phyloP scores from a whole-genome alignment of 345 rosid genomes.

The Lenwebbia sp. region DNA sequence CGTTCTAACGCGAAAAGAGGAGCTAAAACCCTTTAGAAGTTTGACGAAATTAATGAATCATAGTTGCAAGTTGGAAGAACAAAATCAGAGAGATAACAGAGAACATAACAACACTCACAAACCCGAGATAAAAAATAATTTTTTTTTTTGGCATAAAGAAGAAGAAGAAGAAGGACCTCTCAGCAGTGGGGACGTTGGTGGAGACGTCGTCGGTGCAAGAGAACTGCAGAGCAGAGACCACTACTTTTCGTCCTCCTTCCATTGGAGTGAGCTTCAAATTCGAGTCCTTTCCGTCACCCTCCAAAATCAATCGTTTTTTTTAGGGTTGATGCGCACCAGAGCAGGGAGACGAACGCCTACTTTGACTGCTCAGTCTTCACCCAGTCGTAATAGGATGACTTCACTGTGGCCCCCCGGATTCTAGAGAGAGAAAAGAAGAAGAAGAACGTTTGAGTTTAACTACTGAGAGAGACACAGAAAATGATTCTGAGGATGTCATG shows the following conservation, averaged over 20 bases:
- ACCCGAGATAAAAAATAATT: neutral
- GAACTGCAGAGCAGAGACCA: slow-evolving; percentile 70
- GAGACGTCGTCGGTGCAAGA: slow-evolving; percentile 76
- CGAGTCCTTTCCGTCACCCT: neutral
- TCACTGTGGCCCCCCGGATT: neutral
- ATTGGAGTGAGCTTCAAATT: neutral
- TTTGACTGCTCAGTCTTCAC: neutral
- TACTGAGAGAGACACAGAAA: neutral
- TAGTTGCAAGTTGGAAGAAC: neutral
- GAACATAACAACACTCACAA: neutral
- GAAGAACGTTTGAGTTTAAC: neutral
- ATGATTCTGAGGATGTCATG: neutral
- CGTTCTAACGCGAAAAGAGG: neutral
- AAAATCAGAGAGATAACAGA: neutral
- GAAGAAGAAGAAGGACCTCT: slow-evolving; percentile 31
- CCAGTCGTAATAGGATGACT: neutral
- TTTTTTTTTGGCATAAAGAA: neutral
- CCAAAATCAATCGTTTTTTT: neutral
- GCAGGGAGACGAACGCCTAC: neutral
- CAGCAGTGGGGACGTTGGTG: slow-evolving; percentile 61
- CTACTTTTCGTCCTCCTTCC: slow-evolving; percentile 26
- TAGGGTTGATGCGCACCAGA: neutral
- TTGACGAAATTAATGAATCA: neutral
- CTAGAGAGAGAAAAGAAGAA: neutral
- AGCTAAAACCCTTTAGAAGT: neutral